Conservation (phyloP, 2,329 filamentous ascomycete species). For the Colletotrichum noveboracense region DNA sequence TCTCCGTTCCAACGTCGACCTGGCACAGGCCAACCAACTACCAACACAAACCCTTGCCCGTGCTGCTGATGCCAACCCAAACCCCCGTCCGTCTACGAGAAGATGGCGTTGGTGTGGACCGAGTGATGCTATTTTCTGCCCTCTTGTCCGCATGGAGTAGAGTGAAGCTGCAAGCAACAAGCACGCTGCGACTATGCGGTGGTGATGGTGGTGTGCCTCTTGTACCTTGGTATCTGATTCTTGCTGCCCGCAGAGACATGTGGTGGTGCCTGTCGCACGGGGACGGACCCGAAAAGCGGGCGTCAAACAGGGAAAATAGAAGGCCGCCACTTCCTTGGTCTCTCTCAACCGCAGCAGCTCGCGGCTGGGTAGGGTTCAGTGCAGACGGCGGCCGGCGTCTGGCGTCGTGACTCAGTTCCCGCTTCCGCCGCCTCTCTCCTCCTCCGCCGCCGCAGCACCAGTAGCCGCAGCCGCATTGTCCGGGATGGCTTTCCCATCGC, state of each 20-base stretch:
- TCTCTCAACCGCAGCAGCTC: not conserved
- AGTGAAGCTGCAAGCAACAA: not conserved
- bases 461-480: not conserved
- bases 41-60: not conserved
- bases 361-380: not conserved
- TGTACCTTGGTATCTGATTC: not conserved
- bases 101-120: not conserved
- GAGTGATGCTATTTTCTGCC: conserved; percentile 10
- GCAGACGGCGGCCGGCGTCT: not conserved
- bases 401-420: not conserved
- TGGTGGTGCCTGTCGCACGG: not conserved
- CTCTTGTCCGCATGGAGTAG: not conserved
- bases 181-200: not conserved
- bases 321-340: not conserved
- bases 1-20: not conserved
- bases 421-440: not conserved
- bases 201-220: not conserved
- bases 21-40: not conserved
- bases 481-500: not conserved
- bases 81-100: not conserved
- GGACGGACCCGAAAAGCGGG: not conserved
- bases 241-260: not conserved
- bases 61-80: not conserved
- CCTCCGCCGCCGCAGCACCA: not conserved
- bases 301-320: not conserved